Percentiles rank a stretch among this genome's conserved stretches.
Conservation (phyloP, 129 eudicot species). For the Flaveria robusta region DNA sequence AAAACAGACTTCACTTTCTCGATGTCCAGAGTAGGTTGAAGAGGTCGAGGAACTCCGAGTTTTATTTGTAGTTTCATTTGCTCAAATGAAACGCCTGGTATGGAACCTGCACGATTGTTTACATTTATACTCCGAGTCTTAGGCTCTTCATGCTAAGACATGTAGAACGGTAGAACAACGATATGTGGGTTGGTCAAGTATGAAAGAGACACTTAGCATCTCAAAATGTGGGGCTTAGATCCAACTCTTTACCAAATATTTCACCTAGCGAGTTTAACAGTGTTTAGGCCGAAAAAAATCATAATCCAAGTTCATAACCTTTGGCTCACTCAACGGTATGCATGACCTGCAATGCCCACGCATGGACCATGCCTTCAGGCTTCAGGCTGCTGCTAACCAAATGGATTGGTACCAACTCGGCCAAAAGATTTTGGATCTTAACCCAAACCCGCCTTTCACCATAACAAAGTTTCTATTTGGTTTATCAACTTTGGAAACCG, state of each 20-base stretch:
- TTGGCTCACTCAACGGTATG: no score
- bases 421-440: no score
- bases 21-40: slow-evolving; percentile 71
- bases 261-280: background rate
- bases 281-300: no score
- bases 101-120: slow-evolving; percentile 55
- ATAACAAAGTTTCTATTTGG: no score
- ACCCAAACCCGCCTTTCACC: no score
- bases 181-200: background rate
- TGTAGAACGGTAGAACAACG: background rate
- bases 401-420: no score
- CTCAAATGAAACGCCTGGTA: slow-evolving; percentile 87
- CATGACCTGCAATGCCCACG: no score
- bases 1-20: slow-evolving; percentile 92
- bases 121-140: background rate
- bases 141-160: background rate
- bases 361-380: no score
- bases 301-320: no score
- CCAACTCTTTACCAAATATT: background rate
- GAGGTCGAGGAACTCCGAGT: slow-evolving; percentile 83
- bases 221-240: background rate
- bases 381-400: no score
- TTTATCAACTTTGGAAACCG: no score
- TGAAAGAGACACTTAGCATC: background rate
- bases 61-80: slow-evolving; percentile 91